phyloP scores from a whole-genome alignment of 805 yeast genomes.

The Zygoascus tannicola region DNA sequence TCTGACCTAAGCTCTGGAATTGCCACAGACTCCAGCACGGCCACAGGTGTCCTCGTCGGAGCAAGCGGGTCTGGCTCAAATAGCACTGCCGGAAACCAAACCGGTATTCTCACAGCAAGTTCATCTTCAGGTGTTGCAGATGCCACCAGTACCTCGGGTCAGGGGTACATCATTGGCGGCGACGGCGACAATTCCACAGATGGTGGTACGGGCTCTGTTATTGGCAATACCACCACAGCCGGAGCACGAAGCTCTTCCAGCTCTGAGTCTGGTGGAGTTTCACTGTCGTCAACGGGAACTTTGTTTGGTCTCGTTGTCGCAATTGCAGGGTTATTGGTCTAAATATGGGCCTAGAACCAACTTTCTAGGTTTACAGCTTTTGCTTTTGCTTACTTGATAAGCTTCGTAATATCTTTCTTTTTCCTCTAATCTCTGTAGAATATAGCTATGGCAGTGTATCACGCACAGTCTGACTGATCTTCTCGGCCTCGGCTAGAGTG shows the following conservation, averaged over 20 bases:
- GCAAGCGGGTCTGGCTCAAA: background rate
- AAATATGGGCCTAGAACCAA: no score
- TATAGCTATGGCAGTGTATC: background rate
- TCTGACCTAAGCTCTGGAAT: conserved; percentile 12
- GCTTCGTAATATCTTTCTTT: background rate
- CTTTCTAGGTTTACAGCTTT: no score
- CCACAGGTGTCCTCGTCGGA: conserved; percentile 1
- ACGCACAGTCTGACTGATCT: background rate
- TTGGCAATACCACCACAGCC: background rate
- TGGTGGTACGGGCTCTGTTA: background rate
- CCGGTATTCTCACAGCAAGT: background rate
- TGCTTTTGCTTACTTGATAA: background rate
- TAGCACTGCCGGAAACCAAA: background rate
- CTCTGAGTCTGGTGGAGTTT: background rate
- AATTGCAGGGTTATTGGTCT: background rate
- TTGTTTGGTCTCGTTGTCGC: background rate
- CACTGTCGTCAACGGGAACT: background rate
- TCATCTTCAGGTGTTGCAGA: background rate
- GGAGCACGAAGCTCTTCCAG: background rate
- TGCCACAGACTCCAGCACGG: background rate
- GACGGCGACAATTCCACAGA: background rate
- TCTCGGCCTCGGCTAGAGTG: background rate
- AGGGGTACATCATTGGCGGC: background rate
- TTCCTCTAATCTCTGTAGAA: background rate
- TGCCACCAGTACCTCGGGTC: background rate